Conservation (phyloP, 2,329 filamentous ascomycete genomes). For the Colletotrichum musae region DNA sequence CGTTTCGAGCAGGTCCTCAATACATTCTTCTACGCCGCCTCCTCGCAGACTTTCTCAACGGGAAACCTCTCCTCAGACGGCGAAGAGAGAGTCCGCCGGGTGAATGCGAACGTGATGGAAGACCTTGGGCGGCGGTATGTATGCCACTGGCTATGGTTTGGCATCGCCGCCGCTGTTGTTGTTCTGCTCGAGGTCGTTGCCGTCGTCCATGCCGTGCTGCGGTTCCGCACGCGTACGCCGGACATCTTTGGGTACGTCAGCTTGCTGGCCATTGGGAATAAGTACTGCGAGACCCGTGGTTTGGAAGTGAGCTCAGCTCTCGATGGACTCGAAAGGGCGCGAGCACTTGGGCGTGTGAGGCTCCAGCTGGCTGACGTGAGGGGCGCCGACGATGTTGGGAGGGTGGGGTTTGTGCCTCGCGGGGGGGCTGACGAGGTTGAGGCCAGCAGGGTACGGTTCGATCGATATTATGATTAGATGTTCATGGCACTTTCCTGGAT, state of each 20-base stretch:
- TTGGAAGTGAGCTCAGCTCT: background rate
- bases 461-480: no score
- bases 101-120: background rate
- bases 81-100: no score
- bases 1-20: background rate
- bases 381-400: slow-evolving; percentile 1
- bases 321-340: background rate
- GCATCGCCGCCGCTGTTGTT: background rate
- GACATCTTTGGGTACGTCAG: slow-evolving; percentile 14
- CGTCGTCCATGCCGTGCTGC: background rate
- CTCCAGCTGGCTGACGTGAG: slow-evolving; percentile 5
- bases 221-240: background rate
- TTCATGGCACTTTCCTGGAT: no score
- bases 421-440: no score
- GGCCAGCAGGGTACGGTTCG: no score
- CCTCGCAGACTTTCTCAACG: background rate
- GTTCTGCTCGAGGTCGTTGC: background rate
- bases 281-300: background rate
- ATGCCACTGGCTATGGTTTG: slow-evolving; percentile 3
- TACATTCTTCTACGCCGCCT: background rate
- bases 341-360: background rate
- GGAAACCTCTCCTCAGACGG: background rate
- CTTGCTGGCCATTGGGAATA: background rate
- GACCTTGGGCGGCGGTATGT: background rate
- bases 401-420: background rate